Conservation (phyloP, 129 eudicot genomes). For the Centrapalus pauciflorus region DNA sequence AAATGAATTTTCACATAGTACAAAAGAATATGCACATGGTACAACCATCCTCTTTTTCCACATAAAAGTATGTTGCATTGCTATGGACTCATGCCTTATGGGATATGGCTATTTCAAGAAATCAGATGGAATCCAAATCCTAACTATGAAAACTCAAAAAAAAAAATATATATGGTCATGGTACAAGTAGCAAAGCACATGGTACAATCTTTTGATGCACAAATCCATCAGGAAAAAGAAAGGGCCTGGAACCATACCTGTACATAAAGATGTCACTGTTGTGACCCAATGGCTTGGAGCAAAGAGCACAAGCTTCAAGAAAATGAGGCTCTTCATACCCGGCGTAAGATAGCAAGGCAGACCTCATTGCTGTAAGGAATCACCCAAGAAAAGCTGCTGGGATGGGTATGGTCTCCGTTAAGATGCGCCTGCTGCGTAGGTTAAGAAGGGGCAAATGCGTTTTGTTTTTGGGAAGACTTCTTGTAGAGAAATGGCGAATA, state of each 20-base stretch:
- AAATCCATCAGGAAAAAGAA: neutral
- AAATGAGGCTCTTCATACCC: slow-evolving; percentile 57
- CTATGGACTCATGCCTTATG: neutral
- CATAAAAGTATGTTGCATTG: too few species aligned
- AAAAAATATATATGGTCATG: too few species aligned
- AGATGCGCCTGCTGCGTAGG: slow-evolving; percentile 20
- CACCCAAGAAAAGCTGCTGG: neutral
- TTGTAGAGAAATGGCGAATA: neutral
- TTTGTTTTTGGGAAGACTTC: neutral
- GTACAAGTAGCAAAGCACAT: neutral
- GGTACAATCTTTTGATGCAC: slow-evolving; percentile 3
- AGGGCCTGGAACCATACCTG: slow-evolving; percentile 27
- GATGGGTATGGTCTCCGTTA: slow-evolving; percentile 9
- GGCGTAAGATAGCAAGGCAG: slow-evolving; percentile 34
- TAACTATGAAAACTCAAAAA: too few species aligned
- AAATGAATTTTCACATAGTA: neutral
- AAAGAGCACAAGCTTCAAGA: slow-evolving; percentile 64
- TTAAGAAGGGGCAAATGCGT: neutral
- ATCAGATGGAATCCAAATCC: neutral
- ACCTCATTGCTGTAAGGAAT: slow-evolving; percentile 16
- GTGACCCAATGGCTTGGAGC: slow-evolving; percentile 45
- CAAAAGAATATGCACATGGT: neutral
- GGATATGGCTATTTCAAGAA: too few species aligned
- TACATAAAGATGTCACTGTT: slow-evolving; percentile 78
- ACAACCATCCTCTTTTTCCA: neutral